Conservation (phyloP, 768 basidiomycete species). For the Symmetrospora coprosmae region DNA sequence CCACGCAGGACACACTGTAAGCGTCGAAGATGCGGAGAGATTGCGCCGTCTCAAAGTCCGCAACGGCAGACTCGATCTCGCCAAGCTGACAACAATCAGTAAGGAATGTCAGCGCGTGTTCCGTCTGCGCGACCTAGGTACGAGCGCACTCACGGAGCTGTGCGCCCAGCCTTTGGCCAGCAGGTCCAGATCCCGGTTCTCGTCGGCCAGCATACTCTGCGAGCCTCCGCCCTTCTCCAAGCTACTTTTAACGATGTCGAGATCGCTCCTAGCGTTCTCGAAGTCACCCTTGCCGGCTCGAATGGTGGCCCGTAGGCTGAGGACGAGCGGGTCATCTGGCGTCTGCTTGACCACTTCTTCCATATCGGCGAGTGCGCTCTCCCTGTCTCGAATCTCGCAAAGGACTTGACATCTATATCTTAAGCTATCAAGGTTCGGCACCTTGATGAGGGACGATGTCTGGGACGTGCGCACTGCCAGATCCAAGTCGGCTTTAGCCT, state of each 20-base stretch:
- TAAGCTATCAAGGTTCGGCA: not conserved
- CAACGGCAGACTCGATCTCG: not conserved
- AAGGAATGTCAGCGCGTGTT: not conserved
- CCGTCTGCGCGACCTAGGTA: not conserved
- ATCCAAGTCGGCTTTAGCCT: not conserved
- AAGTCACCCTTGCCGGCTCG: constrained; percentile 6
- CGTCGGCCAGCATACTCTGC: not conserved
- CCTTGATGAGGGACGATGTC: not conserved
- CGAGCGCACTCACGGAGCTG: not conserved
- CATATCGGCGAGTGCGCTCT: constrained; percentile 2
- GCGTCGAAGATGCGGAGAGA: constrained; percentile 2
- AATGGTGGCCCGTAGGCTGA: constrained; percentile 5
- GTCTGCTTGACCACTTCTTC: not conserved
- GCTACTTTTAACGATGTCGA: not conserved
- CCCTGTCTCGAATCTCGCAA: not conserved
- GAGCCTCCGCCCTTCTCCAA: constrained; percentile 1
- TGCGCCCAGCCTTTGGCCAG: constrained; percentile 15
- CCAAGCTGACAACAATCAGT: not conserved
- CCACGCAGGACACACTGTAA: constrained; percentile 5
- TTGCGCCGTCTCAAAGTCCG: not conserved
- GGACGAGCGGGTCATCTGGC: not conserved
- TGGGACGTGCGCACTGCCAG: not conserved
- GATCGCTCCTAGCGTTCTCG: not conserved
- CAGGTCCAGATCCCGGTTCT: constrained; percentile 10
- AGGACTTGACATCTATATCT: constrained; percentile 4